A percentile compares a stretch with the other conserved stretches of the same genome.
phyloP scores from a whole-genome alignment of 176 grass and related monocot species.

The Zoysia japonica region DNA sequence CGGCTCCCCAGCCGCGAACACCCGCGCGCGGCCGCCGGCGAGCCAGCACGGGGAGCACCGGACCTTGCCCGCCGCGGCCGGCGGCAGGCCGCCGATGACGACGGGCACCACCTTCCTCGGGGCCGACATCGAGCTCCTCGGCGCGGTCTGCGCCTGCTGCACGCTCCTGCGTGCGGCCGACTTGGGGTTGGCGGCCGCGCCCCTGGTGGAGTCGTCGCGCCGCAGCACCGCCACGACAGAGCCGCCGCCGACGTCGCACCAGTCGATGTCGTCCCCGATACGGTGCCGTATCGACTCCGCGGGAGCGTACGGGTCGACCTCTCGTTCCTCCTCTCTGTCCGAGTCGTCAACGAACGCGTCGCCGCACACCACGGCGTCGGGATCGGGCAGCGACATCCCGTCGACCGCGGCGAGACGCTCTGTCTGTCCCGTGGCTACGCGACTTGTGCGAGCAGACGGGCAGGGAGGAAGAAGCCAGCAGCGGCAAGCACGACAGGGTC shows the following conservation, averaged over 20 bases:
- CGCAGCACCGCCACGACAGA: conserved; percentile 22
- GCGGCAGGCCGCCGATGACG: conserved; percentile 30
- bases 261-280: conserved; percentile 48
- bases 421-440: neutral
- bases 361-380: neutral
- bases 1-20: conserved; percentile 33
- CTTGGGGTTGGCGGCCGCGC: conserved; percentile 46
- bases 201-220: conserved; percentile 51
- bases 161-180: conserved; percentile 26
- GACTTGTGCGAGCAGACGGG: neutral
- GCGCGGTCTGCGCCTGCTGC: neutral
- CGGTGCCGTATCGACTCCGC: conserved; percentile 20
- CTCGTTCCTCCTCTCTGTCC: neutral
- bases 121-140: neutral
- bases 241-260: conserved; percentile 19
- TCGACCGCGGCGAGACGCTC: neutral
- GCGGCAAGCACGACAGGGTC: neutral
- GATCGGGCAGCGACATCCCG: conserved; percentile 20
- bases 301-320: conserved; percentile 29
- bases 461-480: neutral
- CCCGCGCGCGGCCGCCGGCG: conserved; percentile 8
- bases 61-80: neutral
- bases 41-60: conserved; percentile 2
- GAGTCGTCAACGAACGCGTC: neutral
- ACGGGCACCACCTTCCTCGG: neutral